Conservation (phyloP, 495 filamentous ascomycete genomes). For the Penicillium antarcticum region DNA sequence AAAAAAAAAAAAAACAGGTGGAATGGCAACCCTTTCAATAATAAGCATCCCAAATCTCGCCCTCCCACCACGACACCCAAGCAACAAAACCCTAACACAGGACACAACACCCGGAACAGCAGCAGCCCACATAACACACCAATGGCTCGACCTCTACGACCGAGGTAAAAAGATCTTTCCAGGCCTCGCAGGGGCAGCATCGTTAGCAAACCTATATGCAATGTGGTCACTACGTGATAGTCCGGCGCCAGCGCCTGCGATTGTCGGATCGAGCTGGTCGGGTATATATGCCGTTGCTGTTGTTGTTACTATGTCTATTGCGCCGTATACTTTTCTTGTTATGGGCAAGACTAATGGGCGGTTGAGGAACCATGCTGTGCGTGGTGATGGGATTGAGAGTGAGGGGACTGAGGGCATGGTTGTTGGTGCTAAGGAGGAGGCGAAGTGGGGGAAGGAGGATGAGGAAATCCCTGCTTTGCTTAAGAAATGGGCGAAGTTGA, state of each 20-base stretch:
- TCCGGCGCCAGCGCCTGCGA: not conserved
- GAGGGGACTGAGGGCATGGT: conserved; percentile 16
- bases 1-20: conserved; percentile 9
- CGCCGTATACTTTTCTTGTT: conserved; percentile 29
- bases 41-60: conserved; percentile 24
- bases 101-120: conserved; percentile 15
- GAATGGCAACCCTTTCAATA: conserved; percentile 21
- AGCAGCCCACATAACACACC: conserved; percentile 19
- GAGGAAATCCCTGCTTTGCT: conserved; percentile 16
- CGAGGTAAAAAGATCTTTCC: conserved; percentile 26
- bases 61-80: conserved; percentile 16
- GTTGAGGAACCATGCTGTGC: conserved; percentile 21
- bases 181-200: conserved; percentile 10
- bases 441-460: conserved; percentile 18
- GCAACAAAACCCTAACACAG: conserved; percentile 6
- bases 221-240: conserved; percentile 20
- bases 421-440: conserved; percentile 17
- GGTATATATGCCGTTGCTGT: conserved; percentile 21
- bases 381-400: conserved; percentile 16
- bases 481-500: conserved; percentile 19
- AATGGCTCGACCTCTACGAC: conserved; percentile 31
- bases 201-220: conserved; percentile 29
- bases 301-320: conserved; percentile 24
- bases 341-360: conserved; percentile 23
- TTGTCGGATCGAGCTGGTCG: conserved; percentile 10